These are phyloP conservation scores for Dacryopinax spathularia DNA, from an alignment of 768 basidiomycete genomes.

Conservation along the genomic window DNA sequence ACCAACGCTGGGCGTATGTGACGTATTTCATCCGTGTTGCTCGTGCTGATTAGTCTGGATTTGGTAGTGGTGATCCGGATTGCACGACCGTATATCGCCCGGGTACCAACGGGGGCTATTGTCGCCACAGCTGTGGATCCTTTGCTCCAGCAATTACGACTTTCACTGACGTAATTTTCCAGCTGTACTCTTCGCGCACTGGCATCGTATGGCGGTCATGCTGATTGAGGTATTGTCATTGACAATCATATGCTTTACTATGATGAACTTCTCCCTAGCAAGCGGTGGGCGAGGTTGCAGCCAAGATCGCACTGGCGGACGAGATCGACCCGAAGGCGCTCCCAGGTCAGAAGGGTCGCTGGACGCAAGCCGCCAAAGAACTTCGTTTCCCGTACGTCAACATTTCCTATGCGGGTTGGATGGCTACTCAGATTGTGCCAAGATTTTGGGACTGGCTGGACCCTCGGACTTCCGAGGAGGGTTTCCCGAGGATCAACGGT, in stretches of 20 bases:
- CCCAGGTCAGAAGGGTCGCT: background rate
- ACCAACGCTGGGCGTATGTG: conserved; percentile 1
- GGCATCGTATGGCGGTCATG: conserved; percentile 4
- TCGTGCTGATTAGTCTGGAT: background rate
- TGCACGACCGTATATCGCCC: background rate
- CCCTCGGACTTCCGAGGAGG: background rate
- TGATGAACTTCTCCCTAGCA: background rate
- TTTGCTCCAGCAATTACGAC: background rate
- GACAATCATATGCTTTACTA: background rate
- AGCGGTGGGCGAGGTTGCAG: background rate
- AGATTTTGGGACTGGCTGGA: conserved; percentile 6
- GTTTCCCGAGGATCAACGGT: background rate
- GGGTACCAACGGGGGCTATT: background rate
- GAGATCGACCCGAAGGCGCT: conserved; percentile 2
- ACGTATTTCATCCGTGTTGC: background rate
- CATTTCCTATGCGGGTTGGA: background rate
- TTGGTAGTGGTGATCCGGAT: background rate
- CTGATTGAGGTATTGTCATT: background rate
- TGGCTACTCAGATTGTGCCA: background rate
- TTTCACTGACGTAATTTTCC: background rate
- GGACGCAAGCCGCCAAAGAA: conserved; percentile 5
- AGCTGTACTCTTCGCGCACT: background rate
- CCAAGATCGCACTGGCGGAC: conserved; percentile 1
- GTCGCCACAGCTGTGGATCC: background rate
- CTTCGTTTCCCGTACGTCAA: conserved; percentile 5